A percentile compares a stretch with the other conserved stretches of the same genome.
These are phyloP conservation scores for Xerocomellus amylosporus DNA, from an alignment of 768 basidiomycete species.

Conservation along the genomic window DNA sequence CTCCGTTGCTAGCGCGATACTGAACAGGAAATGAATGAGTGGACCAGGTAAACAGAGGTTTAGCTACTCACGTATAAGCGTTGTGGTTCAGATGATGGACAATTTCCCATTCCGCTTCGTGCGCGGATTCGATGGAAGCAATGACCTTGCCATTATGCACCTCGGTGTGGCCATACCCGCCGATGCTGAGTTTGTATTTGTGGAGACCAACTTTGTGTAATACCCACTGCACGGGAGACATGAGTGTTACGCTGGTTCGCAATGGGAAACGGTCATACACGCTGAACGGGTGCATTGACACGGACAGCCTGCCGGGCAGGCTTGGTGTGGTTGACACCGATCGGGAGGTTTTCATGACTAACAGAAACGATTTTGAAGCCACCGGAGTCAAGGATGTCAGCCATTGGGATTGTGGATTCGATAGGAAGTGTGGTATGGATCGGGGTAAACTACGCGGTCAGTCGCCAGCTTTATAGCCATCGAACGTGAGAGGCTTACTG, in stretches of 20 bases:
- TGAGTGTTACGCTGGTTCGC: not conserved
- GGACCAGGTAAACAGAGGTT: not conserved
- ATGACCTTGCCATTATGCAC: not conserved
- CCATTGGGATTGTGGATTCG: not conserved
- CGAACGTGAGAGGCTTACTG: not conserved
- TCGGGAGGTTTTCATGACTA: accelerated
- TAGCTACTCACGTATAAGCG: not conserved
- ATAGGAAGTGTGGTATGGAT: not conserved
- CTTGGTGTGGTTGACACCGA: not conserved
- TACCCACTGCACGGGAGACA: not conserved
- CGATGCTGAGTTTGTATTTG: not conserved
- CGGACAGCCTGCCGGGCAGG: not conserved
- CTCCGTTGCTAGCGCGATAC: not conserved
- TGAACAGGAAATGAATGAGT: not conserved
- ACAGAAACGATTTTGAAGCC: not conserved
- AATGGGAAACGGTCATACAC: not conserved
- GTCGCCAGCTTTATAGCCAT: not conserved
- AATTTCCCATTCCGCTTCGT: not conserved
- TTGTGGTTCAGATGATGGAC: accelerated
- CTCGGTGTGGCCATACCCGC: not conserved
- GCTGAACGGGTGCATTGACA: not conserved
- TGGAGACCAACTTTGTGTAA: not conserved
- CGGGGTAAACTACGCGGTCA: not conserved
- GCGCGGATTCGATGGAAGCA: not conserved
- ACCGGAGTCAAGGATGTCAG: not conserved